A percentile compares a stretch with the other conserved stretches of the same genome.
Conservation (phyloP, 1,284 basidiomycete genomes). For the Heterobasidion irregulare region DNA sequence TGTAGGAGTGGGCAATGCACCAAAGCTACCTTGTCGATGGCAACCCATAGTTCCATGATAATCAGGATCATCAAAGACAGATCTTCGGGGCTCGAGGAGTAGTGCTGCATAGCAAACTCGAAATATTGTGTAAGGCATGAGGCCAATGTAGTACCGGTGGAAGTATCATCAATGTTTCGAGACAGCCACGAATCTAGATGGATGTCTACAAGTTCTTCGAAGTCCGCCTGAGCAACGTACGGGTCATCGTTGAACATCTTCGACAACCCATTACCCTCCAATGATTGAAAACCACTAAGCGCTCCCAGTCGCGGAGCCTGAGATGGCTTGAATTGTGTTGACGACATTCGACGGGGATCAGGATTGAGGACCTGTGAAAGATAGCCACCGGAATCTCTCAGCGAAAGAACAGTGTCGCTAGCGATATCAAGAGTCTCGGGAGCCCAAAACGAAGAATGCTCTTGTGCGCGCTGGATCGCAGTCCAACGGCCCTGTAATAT, state of each 20-base stretch:
- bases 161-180: background rate
- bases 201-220: constrained; percentile 3
- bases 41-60: constrained; percentile 34
- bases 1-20: constrained; percentile 24
- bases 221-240: background rate
- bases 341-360: background rate
- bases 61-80: constrained; percentile 35
- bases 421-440: constrained; percentile 16
- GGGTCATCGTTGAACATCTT: background rate
- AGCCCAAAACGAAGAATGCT: constrained; percentile 7
- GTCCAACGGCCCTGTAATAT: constrained; percentile 24
- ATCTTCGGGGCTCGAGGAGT: constrained; percentile 29
- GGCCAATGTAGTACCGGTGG: constrained; percentile 12
- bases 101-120: too few species aligned
- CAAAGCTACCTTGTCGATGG: constrained; percentile 30
- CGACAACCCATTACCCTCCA: background rate
- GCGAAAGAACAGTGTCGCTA: too few species aligned
- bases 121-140: constrained; percentile 20
- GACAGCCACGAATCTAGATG: constrained; percentile 8
- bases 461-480: constrained; percentile 13
- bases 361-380: background rate
- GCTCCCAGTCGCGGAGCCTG: background rate
- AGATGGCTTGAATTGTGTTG: background rate
- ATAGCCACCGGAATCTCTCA: too few species aligned
- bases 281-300: background rate